Base-by-base conservation (phyloP, 208 protist species). In the Trypanosoma brucei region DNA sequence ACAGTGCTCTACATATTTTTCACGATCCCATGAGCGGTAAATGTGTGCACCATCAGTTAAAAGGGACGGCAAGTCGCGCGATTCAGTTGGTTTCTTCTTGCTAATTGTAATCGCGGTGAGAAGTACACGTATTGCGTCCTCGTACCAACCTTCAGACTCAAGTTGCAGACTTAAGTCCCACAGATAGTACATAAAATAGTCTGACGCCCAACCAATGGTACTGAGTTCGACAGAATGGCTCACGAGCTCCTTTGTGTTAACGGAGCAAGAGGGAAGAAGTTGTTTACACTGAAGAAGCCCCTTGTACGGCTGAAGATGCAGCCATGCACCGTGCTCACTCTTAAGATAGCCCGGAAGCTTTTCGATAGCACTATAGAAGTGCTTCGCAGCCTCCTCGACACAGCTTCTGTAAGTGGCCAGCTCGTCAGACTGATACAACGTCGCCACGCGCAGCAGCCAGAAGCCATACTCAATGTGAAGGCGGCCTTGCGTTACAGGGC, bases 271-370 rank as follows among this genome's bases (percentile, higher is more conserved):
- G 14, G 78, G 83, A 38, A 92, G 71, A 50, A 89, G 50, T 70
- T 83, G 76, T 59, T 89, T 89, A 61, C 86, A 92, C 14, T 72
- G 72, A 36, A 92, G 61, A 31, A 92, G 66, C 5, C 86, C 86
- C 22, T 84, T 86, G 64, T 89, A 89, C 13, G 86, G 86, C 62
- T 89, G 79, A 13, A 89, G 65, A 49, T 92, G 80, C 31, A 92
- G 70, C 86, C 86, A 92, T 31, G 81, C 76, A 36, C 86, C 86
- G 63, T 88, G 80, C 49, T 92, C 86, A 70, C 80, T 89, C 22
- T 78, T 68, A 46, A 92, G 72, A 49, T 86, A 89, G 36, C 39
- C 54, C n/a, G 86, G 86, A 50, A 89, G 69, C 35, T 78, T 71
- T n/a, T 37, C 59, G 59, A 89, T 82, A n/a, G 86, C 81, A n/a